Evolutionary conservation across 106 monocot genomes (phyloP).

Genomic region (Ottelia alismoides): DNA sequence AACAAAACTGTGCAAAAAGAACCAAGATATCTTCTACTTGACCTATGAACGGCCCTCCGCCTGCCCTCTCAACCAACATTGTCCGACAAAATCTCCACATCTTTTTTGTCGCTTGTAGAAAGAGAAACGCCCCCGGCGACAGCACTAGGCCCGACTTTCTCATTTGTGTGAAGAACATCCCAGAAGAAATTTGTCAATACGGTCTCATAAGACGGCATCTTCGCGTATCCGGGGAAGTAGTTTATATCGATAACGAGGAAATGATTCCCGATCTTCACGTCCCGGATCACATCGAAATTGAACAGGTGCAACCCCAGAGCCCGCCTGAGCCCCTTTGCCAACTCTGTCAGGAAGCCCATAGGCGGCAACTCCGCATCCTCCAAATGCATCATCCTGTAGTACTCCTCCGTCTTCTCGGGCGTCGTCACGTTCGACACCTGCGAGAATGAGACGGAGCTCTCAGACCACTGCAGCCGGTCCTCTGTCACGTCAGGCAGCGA

Average conservation of each 20-base stretch:
- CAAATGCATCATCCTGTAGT: no score
- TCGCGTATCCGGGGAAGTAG: slow-evolving; percentile 61
- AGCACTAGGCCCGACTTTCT: no score
- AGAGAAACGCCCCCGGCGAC: no score
- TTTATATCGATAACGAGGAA: slow-evolving; percentile 65
- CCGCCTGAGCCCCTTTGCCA: slow-evolving; percentile 31
- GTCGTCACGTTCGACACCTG: slow-evolving; percentile 30
- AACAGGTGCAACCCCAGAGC: slow-evolving; percentile 40
- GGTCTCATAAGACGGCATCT: slow-evolving; percentile 47
- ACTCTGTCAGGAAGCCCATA: slow-evolving; percentile 21
- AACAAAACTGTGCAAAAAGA: no score
- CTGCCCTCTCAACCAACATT: no score
- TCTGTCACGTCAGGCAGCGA: slow-evolving; percentile 47
- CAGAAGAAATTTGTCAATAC: slow-evolving; percentile 43
- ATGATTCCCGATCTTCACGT: slow-evolving; percentile 31
- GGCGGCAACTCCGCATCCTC: slow-evolving; percentile 44
- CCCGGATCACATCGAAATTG: slow-evolving; percentile 62
- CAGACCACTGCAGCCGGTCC: slow-evolving; percentile 9
- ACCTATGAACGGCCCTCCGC: no score
- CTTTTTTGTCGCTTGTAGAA: no score
- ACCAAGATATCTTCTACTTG: no score
- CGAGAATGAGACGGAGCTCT: slow-evolving; percentile 27
- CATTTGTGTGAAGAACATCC: slow-evolving; percentile 14
- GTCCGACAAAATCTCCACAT: no score
- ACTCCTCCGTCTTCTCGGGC: slow-evolving; percentile 1